phyloP scores from a whole-genome alignment of 1,284 basidiomycete species.

The Ustilago xerochloae region DNA sequence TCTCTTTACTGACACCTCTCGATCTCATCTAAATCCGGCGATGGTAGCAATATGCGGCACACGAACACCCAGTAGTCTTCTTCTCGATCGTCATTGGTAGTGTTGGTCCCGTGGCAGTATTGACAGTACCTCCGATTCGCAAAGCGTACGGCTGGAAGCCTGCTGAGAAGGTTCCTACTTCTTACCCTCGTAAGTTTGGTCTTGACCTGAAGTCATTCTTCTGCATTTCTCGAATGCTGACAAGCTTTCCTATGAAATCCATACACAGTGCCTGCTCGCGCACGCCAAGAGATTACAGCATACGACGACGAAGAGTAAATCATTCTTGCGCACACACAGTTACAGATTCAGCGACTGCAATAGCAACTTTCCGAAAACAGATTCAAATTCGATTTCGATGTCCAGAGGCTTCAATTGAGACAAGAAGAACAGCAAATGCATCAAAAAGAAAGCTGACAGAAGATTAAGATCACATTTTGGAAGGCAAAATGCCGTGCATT shows the following conservation, averaged over 20 bases:
- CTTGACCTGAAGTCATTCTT: constrained; percentile 71
- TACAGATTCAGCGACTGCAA: constrained; percentile 18
- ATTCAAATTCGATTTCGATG: not conserved
- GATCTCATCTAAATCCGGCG: not conserved
- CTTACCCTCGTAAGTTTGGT: constrained; percentile 82
- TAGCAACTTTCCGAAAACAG: not conserved
- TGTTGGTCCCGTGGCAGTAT: constrained; percentile 76
- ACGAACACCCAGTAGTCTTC: constrained; percentile 92
- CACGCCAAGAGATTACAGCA: constrained; percentile 53
- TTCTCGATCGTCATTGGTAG: constrained; percentile 82
- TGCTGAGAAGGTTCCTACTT: constrained; percentile 80
- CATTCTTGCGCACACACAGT: not conserved
- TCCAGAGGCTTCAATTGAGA: not conserved
- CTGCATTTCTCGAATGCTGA: not conserved
- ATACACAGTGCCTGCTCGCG: constrained; percentile 55
- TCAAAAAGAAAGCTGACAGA: not conserved
- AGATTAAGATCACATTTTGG: not conserved
- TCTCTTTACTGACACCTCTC: not conserved
- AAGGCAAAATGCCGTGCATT: too few relatives aligned
- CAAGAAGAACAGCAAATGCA: too few relatives aligned
- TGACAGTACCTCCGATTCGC: constrained; percentile 83
- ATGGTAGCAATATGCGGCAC: constrained; percentile 79
- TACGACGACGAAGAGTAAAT: constrained; percentile 60
- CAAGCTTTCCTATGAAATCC: not conserved
- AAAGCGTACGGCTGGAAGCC: constrained; percentile 78